A percentile compares a stretch with the other conserved stretches of the same genome.
Evolutionary conservation across 768 basidiomycete species (phyloP).

Genomic region (Tubosaeta brunneosetosa): DNA sequence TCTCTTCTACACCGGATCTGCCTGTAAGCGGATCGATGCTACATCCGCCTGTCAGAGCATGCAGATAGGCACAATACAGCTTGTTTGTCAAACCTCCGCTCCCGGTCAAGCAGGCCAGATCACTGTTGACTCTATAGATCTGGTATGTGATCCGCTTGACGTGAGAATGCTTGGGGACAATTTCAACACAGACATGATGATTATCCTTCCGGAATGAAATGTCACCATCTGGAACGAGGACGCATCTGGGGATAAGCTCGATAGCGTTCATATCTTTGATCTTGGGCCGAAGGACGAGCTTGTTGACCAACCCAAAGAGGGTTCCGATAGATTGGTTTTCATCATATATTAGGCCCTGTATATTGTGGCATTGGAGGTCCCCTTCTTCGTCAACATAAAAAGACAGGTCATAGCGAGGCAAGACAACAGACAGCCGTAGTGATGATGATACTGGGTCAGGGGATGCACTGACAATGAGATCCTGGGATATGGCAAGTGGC

Average conservation of each 20-base stretch:
- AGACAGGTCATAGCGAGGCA: conserved; percentile 38
- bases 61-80: conserved; percentile 40
- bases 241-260: conserved; percentile 7
- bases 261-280: background rate
- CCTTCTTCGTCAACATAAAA: conserved; percentile 33
- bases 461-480: conserved; percentile 15
- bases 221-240: conserved; percentile 38
- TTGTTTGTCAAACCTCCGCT: conserved; percentile 14
- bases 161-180: background rate
- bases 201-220: conserved; percentile 2
- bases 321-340: conserved; percentile 36
- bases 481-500: conserved; percentile 7
- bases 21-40: conserved; percentile 41
- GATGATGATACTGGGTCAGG: background rate
- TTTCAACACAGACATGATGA: conserved; percentile 11
- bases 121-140: conserved; percentile 25
- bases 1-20: conserved; percentile 13
- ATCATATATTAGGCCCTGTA: conserved; percentile 39
- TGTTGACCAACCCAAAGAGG: conserved; percentile 37
- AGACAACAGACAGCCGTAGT: conserved; percentile 20
- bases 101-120: conserved; percentile 24
- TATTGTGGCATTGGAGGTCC: conserved; percentile 35
- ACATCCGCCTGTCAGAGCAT: conserved; percentile 37
- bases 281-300: conserved; percentile 35
- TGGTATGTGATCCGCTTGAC: conserved; percentile 12